Percentiles rank a stretch among this genome's conserved stretches.
Evolutionary conservation across 116 monocot species (phyloP).

Genomic region (Cymodocea nodosa): DNA sequence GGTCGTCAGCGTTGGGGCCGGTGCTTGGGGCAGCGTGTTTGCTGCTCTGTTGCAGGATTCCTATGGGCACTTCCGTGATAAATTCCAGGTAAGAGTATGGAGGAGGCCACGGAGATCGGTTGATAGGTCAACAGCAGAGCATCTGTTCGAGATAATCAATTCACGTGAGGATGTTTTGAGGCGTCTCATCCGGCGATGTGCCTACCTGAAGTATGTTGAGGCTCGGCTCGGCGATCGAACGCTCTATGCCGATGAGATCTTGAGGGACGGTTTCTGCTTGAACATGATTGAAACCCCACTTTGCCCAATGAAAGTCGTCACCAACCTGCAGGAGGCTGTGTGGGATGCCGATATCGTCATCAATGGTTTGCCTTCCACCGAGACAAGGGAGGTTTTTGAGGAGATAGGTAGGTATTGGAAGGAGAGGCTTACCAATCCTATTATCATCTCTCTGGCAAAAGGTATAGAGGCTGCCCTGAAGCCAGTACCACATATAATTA

Average conservation of each 20-base stretch:
- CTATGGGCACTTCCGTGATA: constrained; percentile 69
- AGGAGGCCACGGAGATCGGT: constrained; percentile 52
- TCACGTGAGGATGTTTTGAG: constrained; percentile 76
- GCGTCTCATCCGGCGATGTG: constrained; percentile 68
- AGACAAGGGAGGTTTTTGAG: constrained; percentile 70
- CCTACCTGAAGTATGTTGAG: constrained; percentile 81
- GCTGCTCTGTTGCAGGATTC: constrained; percentile 66
- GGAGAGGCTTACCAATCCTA: constrained; percentile 53
- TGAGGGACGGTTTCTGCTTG: constrained; percentile 79
- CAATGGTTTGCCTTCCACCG: constrained; percentile 82
- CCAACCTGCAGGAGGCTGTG: constrained; percentile 86
- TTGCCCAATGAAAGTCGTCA: constrained; percentile 81
- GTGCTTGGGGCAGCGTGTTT: constrained; percentile 91
- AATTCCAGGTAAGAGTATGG: constrained; percentile 73
- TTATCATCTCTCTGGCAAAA: constrained; percentile 70
- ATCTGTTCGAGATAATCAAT: constrained; percentile 85
- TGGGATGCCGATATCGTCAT: constrained; percentile 94
- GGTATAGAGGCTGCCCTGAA: constrained; percentile 80
- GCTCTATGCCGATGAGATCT: constrained; percentile 72
- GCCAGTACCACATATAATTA: constrained; percentile 63
- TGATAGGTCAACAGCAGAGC: constrained; percentile 60
- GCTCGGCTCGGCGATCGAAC: constrained; percentile 70
- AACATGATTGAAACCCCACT: constrained; percentile 91
- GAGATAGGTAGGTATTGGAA: constrained; percentile 87
- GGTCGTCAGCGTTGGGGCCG: constrained; percentile 74